Conservation (phyloP, 106 monocot species). For the Vanilla planifolia region DNA sequence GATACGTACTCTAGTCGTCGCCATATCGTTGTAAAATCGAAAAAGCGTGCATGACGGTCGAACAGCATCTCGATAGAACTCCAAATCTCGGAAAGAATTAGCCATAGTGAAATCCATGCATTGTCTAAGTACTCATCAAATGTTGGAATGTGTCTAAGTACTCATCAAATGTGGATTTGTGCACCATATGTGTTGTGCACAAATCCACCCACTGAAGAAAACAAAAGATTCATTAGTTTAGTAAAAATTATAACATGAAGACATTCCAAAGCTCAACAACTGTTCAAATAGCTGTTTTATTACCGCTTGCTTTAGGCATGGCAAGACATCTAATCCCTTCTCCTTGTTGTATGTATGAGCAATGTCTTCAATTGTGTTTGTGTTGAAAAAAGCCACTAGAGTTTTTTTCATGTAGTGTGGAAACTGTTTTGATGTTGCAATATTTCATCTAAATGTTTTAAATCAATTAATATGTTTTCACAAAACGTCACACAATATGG, state of each 20-base stretch:
- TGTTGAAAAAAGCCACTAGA: background rate
- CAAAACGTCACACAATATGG: no score
- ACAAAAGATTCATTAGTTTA: no score
- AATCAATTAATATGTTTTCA: no score
- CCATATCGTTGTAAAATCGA: background rate
- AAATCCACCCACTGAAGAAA: slow-evolving; percentile 23
- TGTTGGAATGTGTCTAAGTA: slow-evolving; percentile 4
- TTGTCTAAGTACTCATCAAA: slow-evolving; percentile 23
- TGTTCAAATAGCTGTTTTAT: no score
- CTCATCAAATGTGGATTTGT: slow-evolving; percentile 15
- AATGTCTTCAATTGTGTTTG: slow-evolving; percentile 11
- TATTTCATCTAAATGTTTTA: background rate
- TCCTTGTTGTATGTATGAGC: background rate
- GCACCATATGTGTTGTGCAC: slow-evolving; percentile 15
- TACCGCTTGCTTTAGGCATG: background rate
- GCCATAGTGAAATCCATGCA: background rate
- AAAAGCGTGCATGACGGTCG: no score
- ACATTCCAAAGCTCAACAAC: no score
- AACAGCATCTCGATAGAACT: background rate
- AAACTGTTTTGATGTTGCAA: no score
- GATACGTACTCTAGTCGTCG: background rate
- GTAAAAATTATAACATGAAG: no score
- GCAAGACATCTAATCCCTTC: slow-evolving; percentile 2
- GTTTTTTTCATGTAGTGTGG: background rate
- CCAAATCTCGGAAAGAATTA: background rate